These are phyloP conservation scores for Penicillium nordicum DNA, from an alignment of 2,329 filamentous ascomycete genomes.

Conservation along the genomic window DNA sequence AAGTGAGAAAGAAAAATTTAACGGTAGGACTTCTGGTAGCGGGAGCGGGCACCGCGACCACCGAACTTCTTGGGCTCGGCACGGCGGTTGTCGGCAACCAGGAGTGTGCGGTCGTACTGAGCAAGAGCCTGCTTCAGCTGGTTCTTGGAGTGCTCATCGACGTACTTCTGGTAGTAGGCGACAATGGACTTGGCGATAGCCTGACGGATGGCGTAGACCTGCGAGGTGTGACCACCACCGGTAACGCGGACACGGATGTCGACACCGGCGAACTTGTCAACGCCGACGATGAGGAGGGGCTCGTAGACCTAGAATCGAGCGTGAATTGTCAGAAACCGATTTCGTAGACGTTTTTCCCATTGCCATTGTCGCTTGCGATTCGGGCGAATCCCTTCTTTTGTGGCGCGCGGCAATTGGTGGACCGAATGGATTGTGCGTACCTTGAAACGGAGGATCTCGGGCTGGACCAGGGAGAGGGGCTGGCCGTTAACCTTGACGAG, in stretches of 20 bases:
- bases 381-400: not conserved
- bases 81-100: slow-evolving; percentile 98
- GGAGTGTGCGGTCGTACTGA: slow-evolving; percentile 92
- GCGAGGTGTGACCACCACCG: slow-evolving; percentile 96
- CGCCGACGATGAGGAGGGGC: slow-evolving; percentile 91
- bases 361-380: slow-evolving; percentile 9
- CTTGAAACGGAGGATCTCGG: slow-evolving; percentile 98
- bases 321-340: slow-evolving; percentile 10
- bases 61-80: slow-evolving; percentile 96
- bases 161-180: slow-evolving; percentile 99
- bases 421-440: slow-evolving; percentile 44
- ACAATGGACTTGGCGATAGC: slow-evolving; percentile 97
- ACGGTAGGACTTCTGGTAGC: slow-evolving; percentile 99
- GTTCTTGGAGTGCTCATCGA: slow-evolving; percentile 99
- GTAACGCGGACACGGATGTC: slow-evolving; percentile 96
- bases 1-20: slow-evolving; percentile 51
- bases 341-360: not conserved
- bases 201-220: slow-evolving; percentile 98
- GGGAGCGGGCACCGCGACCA: slow-evolving; percentile 83
- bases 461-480: slow-evolving; percentile 89
- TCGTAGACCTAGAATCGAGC: slow-evolving; percentile 74
- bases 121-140: slow-evolving; percentile 95
- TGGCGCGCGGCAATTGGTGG: slow-evolving; percentile 9
- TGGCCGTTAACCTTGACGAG: slow-evolving; percentile 99
- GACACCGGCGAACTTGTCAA: slow-evolving; percentile 95